Percentiles rank a stretch among this genome's conserved stretches.
These are phyloP conservation scores for Brasenia schreberi DNA, from an alignment of 164 flowering plant genomes.

Conservation along the genomic window DNA sequence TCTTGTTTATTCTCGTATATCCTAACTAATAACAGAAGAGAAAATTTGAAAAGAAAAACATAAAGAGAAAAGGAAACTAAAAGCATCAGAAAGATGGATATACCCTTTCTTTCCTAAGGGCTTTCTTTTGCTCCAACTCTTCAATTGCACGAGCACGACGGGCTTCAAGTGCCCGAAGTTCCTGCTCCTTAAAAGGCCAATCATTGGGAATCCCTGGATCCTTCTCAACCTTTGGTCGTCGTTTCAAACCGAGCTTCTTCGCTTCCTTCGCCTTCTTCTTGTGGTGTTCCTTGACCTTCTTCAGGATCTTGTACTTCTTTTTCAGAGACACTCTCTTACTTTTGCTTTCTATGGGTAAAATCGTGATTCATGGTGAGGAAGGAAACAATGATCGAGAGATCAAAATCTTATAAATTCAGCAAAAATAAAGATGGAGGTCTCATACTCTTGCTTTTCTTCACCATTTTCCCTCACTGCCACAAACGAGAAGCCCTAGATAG, in stretches of 20 bases:
- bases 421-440: neutral
- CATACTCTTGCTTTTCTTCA: slow-evolving; percentile 29
- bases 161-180: slow-evolving; percentile 84
- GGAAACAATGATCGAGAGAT: neutral
- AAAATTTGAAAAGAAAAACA: neutral
- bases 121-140: slow-evolving; percentile 82
- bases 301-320: slow-evolving; percentile 77
- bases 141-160: slow-evolving; percentile 67
- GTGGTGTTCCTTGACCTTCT: slow-evolving; percentile 86
- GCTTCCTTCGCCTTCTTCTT: slow-evolving; percentile 96
- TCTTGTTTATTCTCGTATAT: too few species aligned
- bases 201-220: slow-evolving; percentile 96
- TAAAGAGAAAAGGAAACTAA: neutral
- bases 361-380: too few species aligned
- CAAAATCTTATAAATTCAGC: neutral
- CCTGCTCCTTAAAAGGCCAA: slow-evolving; percentile 97
- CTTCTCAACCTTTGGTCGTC: slow-evolving; percentile 62
- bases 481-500: neutral
- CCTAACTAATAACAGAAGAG: neutral
- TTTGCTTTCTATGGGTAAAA: slow-evolving; percentile 54
- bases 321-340: slow-evolving; percentile 77
- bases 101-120: slow-evolving; percentile 93
- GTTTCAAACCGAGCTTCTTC: slow-evolving; percentile 47
- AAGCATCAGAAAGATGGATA: neutral
- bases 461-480: slow-evolving; percentile 8